phyloP scores from a whole-genome alignment of 257 asterid genomes.

The Nicotiana sylvestris region DNA sequence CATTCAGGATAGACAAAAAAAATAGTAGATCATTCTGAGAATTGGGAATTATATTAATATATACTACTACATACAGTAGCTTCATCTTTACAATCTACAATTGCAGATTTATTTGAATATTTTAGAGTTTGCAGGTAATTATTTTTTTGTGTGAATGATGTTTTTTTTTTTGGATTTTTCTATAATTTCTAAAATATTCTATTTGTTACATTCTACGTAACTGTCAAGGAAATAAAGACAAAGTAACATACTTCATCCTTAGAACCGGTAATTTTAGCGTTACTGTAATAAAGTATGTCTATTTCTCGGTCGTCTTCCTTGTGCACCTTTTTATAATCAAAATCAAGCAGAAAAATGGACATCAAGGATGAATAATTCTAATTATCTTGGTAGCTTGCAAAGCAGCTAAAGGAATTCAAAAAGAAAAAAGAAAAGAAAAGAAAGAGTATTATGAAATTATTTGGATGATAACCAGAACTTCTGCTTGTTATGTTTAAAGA shows the following conservation, averaged over 20 bases:
- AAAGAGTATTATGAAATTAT: background rate
- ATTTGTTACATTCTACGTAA: background rate
- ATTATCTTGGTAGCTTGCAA: background rate
- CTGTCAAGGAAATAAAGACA: background rate
- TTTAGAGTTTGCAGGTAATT: too few relatives aligned
- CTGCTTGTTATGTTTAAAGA: background rate
- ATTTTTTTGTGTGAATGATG: too few relatives aligned
- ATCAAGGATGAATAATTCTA: too few relatives aligned
- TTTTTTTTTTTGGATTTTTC: background rate
- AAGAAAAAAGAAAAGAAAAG: background rate
- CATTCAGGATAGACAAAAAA: background rate
- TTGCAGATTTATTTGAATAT: background rate
- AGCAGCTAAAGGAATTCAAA: background rate
- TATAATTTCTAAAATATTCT: background rate
- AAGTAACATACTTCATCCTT: background rate
- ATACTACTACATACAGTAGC: background rate
- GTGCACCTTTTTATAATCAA: background rate
- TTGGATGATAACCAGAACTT: background rate
- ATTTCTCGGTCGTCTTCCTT: background rate
- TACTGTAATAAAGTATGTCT: background rate
- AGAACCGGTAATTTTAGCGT: background rate
- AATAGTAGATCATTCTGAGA: background rate
- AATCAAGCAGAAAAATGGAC: background rate
- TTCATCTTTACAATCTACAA: background rate
- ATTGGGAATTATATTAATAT: background rate